Percentiles rank a stretch among this genome's conserved stretches.
Conservation (phyloP, 129 eudicot genomes). For the Oenanthe sinensis region DNA sequence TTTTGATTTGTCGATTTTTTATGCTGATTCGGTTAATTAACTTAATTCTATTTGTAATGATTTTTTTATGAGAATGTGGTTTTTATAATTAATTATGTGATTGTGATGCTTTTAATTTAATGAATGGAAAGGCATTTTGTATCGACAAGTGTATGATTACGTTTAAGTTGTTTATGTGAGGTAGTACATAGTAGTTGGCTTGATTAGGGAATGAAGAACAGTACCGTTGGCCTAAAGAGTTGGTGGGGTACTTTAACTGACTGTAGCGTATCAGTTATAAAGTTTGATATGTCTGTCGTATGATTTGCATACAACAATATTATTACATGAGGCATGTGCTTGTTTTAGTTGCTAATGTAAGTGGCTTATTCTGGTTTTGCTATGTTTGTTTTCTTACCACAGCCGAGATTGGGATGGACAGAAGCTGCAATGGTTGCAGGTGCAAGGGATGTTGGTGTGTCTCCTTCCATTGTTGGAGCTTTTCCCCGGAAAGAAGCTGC, state of each 20-base stretch:
- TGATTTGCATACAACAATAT: background rate
- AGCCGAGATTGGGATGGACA: constrained; percentile 76
- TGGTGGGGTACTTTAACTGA: background rate
- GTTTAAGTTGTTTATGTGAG: background rate
- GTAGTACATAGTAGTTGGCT: background rate
- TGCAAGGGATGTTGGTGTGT: constrained; percentile 76
- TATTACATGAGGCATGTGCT: background rate
- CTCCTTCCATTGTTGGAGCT: constrained; percentile 92
- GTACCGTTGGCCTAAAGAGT: background rate
- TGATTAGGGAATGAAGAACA: background rate
- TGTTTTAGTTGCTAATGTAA: background rate
- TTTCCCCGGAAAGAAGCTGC: constrained; percentile 89
- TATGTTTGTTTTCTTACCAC: constrained; percentile 15
- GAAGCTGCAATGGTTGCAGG: constrained; percentile 96
- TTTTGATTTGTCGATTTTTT: too few relatives aligned
- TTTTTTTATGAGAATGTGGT: too few relatives aligned
- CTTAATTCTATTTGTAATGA: too few relatives aligned
- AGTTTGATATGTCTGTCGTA: background rate
- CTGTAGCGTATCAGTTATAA: background rate
- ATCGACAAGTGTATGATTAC: background rate
- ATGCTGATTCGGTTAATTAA: too few relatives aligned
- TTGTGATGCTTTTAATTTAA: background rate
- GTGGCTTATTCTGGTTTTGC: background rate
- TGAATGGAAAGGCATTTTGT: background rate
- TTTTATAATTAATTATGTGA: too few relatives aligned